phyloP scores from a whole-genome alignment of 2,329 filamentous ascomycete species.

The Capronia americana region DNA sequence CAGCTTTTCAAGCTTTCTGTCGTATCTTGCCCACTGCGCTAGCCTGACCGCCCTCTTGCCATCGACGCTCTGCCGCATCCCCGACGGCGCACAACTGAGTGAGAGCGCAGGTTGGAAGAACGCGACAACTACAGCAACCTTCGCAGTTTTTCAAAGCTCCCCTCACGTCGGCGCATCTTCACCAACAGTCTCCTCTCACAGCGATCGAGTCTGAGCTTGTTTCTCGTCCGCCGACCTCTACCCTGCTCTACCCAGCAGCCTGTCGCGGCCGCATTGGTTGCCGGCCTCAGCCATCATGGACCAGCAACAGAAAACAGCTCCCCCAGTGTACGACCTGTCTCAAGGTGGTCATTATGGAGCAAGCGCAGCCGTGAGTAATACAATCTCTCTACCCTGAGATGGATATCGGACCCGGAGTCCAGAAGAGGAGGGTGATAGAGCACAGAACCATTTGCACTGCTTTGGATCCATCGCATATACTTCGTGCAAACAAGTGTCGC shows the following conservation, averaged over 20 bases:
- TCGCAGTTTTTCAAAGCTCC: background rate
- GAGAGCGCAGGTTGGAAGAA: constrained; percentile 1
- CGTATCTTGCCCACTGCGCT: background rate
- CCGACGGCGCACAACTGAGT: constrained; percentile 1
- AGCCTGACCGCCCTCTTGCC: constrained; percentile 17
- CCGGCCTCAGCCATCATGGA: constrained; percentile 13
- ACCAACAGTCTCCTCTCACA: background rate
- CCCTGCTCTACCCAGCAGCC: background rate
- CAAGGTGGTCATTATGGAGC: constrained; percentile 28
- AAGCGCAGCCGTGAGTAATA: constrained; percentile 24
- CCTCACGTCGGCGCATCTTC: background rate
- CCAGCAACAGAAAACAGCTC: constrained; percentile 15
- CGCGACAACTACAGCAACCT: background rate
- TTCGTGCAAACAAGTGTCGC: constrained; percentile 46
- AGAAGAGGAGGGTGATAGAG: background rate
- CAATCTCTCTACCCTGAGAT: background rate
- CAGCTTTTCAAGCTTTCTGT: background rate
- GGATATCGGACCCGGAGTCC: background rate
- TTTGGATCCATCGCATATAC: background rate
- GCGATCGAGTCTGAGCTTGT: background rate
- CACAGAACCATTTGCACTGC: background rate
- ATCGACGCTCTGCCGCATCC: constrained; percentile 2
- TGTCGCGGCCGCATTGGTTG: background rate
- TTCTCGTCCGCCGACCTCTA: background rate
- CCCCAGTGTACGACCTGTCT: constrained; percentile 21